Conservation (phyloP, 768 basidiomycete species). For the Neoboletus magnificus region DNA sequence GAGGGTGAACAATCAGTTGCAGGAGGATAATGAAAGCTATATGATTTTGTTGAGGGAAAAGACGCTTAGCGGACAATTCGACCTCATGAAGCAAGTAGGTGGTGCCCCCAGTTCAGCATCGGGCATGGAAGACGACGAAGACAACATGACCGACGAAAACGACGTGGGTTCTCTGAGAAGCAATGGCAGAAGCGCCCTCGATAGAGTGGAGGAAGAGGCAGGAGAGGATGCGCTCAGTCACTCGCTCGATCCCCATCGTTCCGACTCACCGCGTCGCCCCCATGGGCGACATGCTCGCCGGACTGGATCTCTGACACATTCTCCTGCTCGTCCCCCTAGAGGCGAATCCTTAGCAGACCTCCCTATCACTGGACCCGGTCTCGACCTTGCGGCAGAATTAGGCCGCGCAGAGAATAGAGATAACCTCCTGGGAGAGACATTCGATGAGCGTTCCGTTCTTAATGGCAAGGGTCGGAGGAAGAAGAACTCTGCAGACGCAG, state of each 20-base stretch:
- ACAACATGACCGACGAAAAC: slow-evolving; percentile 35
- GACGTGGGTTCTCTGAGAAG: slow-evolving; percentile 58
- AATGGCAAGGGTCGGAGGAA: slow-evolving; percentile 47
- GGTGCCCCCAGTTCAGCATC: slow-evolving; percentile 41
- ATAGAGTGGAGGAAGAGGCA: slow-evolving; percentile 55
- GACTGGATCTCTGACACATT: slow-evolving; percentile 51
- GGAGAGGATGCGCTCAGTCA: slow-evolving; percentile 42
- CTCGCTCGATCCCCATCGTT: slow-evolving; percentile 35
- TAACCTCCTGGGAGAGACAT: slow-evolving; percentile 53
- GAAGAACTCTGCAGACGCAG: slow-evolving; percentile 29
- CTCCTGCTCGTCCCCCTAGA: slow-evolving; percentile 40
- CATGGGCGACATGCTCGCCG: slow-evolving; percentile 48
- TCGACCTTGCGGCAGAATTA: slow-evolving; percentile 88
- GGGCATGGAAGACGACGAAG: slow-evolving; percentile 36
- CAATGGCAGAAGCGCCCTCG: slow-evolving; percentile 54
- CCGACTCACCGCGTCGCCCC: slow-evolving; percentile 41
- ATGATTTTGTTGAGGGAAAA: slow-evolving; percentile 90
- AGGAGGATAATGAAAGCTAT: slow-evolving; percentile 97
- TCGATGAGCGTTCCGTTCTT: slow-evolving; percentile 48
- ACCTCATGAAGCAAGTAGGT: slow-evolving; percentile 67
- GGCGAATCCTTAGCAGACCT: slow-evolving; percentile 86
- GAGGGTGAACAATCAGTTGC: slow-evolving; percentile 79
- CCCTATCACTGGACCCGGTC: slow-evolving; percentile 84
- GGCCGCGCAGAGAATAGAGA: slow-evolving; percentile 91
- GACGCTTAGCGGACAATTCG: slow-evolving; percentile 86